Evolutionary conservation across 2,329 filamentous ascomycete species (phyloP), one percentile per base, ranked within the genome.

Genomic region (Aspergillus versicolor): DNA sequence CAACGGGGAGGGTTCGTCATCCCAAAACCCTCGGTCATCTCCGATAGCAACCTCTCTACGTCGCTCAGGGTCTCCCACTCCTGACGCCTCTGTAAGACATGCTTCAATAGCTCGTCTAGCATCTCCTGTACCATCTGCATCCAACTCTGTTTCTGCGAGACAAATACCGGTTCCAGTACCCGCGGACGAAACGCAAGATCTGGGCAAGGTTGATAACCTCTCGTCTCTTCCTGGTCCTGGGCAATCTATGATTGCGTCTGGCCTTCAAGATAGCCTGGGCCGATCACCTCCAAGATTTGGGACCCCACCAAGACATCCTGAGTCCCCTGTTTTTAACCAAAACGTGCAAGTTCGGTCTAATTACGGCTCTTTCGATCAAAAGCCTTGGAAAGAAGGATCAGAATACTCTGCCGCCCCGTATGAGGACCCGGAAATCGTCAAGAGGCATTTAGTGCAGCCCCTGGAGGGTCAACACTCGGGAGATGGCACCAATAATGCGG

Each of bases 381-480:
- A 87, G 63, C 82, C 83, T 41, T 84, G 82, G 49, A 63, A 74
- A 67, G 63, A 74, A 75, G 60, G 80, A 71, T 69, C 73, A 46
- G 69, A 79, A 49, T 73, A 72, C 58, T 73, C 75, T 49, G 76
- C 80, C 41, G 85, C 81, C 21, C 86, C 88, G 4, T 88, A 88
- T 69, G 92, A 97, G 75, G 91, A 97, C 67, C 89, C 92, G 15
- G 92, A 97, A 71, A 91, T 97, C 53, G 84, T 99, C 63, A 92
- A 88, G 72, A 84, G 93, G 64, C 94, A 99, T 80, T 77, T 96
- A 66, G 91, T 97, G 19, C 85, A 88, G 68, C 87, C 89, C n/a
- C 65, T 64, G 65, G 71, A 67, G 57, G 68, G 45, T 64, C 67
- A 61, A 60, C 62, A 60, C 56, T 69, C 68, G 34, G 70, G 68